phyloP scores from a whole-genome alignment of 768 basidiomycete species.

The Leccinum disarticulatum region DNA sequence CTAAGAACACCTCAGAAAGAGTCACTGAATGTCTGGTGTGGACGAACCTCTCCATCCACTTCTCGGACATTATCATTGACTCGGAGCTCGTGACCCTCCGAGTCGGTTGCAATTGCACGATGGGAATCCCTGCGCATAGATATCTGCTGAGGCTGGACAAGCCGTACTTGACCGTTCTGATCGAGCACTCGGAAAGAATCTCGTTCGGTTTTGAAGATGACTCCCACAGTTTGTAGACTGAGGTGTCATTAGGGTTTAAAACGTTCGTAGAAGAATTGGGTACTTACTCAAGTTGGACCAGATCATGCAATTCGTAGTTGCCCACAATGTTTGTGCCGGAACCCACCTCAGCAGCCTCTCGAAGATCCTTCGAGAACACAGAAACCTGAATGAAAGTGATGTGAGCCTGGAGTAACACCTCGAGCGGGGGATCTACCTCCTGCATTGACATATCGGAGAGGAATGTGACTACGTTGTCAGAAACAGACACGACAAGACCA shows the following conservation, averaged over 20 bases:
- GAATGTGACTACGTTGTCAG: slow-evolving; percentile 91
- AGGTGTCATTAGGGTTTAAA: slow-evolving; percentile 12
- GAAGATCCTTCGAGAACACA: slow-evolving; percentile 95
- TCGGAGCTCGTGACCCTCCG: slow-evolving; percentile 83
- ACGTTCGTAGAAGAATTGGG: background rate
- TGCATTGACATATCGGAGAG: slow-evolving; percentile 97
- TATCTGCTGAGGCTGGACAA: slow-evolving; percentile 93
- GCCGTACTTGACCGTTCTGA: slow-evolving; percentile 86
- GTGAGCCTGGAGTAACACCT: slow-evolving; percentile 3
- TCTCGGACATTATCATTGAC: slow-evolving; percentile 93
- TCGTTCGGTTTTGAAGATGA: slow-evolving; percentile 96
- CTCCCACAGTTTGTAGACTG: slow-evolving; percentile 91
- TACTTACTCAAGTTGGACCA: slow-evolving; percentile 94
- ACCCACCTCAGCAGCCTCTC: slow-evolving; percentile 97
- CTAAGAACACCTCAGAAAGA: slow-evolving; percentile 36
- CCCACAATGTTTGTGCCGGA: slow-evolving; percentile 86
- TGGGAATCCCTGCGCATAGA: slow-evolving; percentile 84
- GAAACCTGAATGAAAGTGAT: slow-evolving; percentile 60
- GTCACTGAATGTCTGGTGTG: background rate
- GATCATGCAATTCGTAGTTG: slow-evolving; percentile 92
- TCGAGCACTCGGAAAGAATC: slow-evolving; percentile 96
- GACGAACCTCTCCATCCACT: slow-evolving; percentile 76
- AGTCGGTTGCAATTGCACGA: slow-evolving; percentile 85
- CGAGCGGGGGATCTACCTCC: slow-evolving; percentile 55
- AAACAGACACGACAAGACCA: slow-evolving; percentile 90